These are phyloP conservation scores for Paraconiothyrium sp. DNA, from an alignment of 2,329 filamentous ascomycete species.

Conservation along the genomic window DNA sequence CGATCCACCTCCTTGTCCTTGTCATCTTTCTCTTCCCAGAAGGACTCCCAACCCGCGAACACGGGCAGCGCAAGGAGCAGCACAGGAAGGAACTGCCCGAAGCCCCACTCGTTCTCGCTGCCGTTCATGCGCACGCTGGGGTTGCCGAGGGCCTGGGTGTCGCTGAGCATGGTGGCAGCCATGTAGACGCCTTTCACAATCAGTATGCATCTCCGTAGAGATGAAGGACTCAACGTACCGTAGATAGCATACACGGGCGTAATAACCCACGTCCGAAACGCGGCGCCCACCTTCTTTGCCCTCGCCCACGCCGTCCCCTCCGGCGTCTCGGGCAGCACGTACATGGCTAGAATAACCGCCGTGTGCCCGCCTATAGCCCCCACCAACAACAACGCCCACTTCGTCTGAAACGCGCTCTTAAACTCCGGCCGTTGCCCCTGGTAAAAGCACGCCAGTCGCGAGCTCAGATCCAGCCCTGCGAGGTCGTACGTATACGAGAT, in stretches of 20 bases:
- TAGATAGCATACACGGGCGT: slow-evolving; percentile 42
- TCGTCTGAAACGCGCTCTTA: slow-evolving; percentile 35
- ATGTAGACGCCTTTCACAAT: slow-evolving; percentile 28
- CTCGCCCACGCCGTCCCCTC: slow-evolving; percentile 23
- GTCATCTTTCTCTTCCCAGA: slow-evolving; percentile 25
- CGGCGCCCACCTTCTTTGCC: slow-evolving; percentile 31
- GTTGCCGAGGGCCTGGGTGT: slow-evolving; percentile 39
- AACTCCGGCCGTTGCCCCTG: slow-evolving; percentile 32
- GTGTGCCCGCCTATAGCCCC: slow-evolving; percentile 42
- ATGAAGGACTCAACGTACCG: slow-evolving; percentile 7
- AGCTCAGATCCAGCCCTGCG: slow-evolving; percentile 28
- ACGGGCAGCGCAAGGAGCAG: slow-evolving; percentile 41
- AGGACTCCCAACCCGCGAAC: slow-evolving; percentile 46
- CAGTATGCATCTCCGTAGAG: neutral
- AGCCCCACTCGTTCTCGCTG: slow-evolving; percentile 39
- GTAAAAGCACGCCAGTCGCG: slow-evolving; percentile 39
- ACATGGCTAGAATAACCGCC: slow-evolving; percentile 44
- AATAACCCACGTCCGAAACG: slow-evolving; percentile 43
- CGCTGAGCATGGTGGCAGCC: slow-evolving; percentile 29
- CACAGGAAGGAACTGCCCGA: slow-evolving; percentile 43
- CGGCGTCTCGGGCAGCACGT: slow-evolving; percentile 30
- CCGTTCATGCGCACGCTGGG: slow-evolving; percentile 33
- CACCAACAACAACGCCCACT: slow-evolving; percentile 40
- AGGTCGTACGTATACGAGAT: slow-evolving; percentile 42
- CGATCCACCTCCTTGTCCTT: slow-evolving; percentile 8